phyloP scores from a whole-genome alignment of 2,329 filamentous ascomycete genomes.

The Colletotrichum sp. region DNA sequence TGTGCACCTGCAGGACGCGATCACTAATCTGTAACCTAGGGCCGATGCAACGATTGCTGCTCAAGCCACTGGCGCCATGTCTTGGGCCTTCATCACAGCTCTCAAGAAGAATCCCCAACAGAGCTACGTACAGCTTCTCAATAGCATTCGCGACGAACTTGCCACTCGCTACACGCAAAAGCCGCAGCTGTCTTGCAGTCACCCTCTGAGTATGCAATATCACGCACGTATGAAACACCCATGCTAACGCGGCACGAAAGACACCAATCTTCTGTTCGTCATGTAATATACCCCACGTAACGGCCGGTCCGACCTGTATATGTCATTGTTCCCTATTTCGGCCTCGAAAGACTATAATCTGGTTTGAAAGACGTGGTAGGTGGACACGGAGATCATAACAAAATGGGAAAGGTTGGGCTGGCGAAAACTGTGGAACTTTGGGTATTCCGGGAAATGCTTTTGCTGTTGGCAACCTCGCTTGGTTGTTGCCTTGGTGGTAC shows the following conservation, averaged over 20 bases:
- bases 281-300: slow-evolving; percentile 47
- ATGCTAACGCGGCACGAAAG: slow-evolving; percentile 35
- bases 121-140: slow-evolving; percentile 95
- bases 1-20: background rate
- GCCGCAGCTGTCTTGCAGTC: slow-evolving; percentile 95
- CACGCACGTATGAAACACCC: background rate
- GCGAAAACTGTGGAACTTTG: background rate
- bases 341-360: background rate
- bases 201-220: slow-evolving; percentile 80
- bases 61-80: slow-evolving; percentile 96
- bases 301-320: slow-evolving; percentile 13
- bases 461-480: background rate
- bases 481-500: background rate
- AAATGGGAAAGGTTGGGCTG: background rate
- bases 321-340: background rate
- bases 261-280: slow-evolving; percentile 68
- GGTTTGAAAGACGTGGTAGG: background rate
- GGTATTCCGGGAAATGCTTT: background rate
- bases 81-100: slow-evolving; percentile 92
- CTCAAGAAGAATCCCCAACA: slow-evolving; percentile 97
- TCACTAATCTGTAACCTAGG: slow-evolving; percentile 49
- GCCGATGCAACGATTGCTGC: slow-evolving; percentile 91
- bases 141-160: slow-evolving; percentile 94
- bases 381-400: background rate
- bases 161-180: slow-evolving; percentile 89